Base-by-base conservation (phyloP, 768 basidiomycete genomes). In the Suillus brevipes region DNA sequence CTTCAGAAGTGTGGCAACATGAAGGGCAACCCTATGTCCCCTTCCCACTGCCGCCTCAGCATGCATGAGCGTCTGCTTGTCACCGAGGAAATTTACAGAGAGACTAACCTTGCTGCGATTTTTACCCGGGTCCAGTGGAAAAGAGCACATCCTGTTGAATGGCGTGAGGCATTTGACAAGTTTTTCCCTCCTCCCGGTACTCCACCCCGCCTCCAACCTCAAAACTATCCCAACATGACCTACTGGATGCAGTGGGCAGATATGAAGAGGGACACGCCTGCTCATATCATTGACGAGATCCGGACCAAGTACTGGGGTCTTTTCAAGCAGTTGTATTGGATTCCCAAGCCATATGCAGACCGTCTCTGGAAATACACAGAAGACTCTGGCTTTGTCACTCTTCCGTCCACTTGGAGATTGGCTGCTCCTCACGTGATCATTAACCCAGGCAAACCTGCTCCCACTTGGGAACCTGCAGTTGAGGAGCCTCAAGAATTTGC, bases 1-100 rank as follows among this genome's bases (percentile, higher is more conserved):
- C 45, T 60, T 23, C 59, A 60, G 16, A 60, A 60, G 18, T 60
- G 59, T 31, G 59, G 59, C 14, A 60, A 60, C 7, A 42, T 60
- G 59, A 60, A 45, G 40, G 59, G 40, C 4, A 14, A 60, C 5
- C 59, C 59, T 1, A 4, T 3, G 0, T 6, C 23, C 28, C 38
- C 40, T 28, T 60, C 59, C 18, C 40, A 60, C 7, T 60, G 59
- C 23, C 13, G 59, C 0, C 59, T 60, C 40, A 60, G 2, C 28
- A 18, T 42, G 34, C 5, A 38, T 0, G 59, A 36, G 6, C 40
- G 40, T 38, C 25, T n/a, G 2, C 1, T 6, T 0, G 23, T 45
- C 40, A 60, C 40, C 0, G 37, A 37, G 2, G 59, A 37, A 1
- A 23, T 62, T 7, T 62, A 43, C 47, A 28, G 2, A 53, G 45